Evolutionary conservation across 331 rosid species (phyloP), one percentile per base, ranked within the genome.

Genomic region (Pyrus hybrid): DNA sequence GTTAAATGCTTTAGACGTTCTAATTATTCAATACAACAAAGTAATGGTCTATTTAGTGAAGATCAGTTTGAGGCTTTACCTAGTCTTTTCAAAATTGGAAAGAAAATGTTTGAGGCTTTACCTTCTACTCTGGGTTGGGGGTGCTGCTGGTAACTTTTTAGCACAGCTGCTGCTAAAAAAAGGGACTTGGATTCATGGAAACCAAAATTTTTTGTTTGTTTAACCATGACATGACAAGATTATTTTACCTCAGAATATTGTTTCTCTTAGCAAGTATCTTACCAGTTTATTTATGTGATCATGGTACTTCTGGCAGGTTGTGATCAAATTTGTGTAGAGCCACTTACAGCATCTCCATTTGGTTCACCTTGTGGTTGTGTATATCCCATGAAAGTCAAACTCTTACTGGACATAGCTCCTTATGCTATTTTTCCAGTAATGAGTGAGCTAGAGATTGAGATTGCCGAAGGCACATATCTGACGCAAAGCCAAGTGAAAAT

Each of bases 291-390:
- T 70, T 76, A 57, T 72, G 54, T 47, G 18, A 25, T 28, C 10
- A 56, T 74, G 81, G 16, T 78, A 62, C 5, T 60, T 74, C 62
- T 77, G 65, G 83, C 91, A 88, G 97, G 86, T 68, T 94, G 97
- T 79, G 91, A 80, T 80, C 96, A 87, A 89, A 85, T 79, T 77
- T 94, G 99, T 62, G 72, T 71, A 47, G 97, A 90, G 43, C 99
- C 99, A 5, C 88, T 92, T 67, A 88, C 96, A 70, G 70, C 88
- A 57, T 83, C 99, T 61, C 96, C 97, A 61, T 86, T 86, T 79
- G 96, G 96, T 72, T 88, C 97, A 54, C 97, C 96, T 79, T 94
- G 99, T 86, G 99, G 97, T 13, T 94, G 99, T 79, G 97, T 94
- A 33, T 85, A 85, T 81, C 99, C 99, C 74, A 92, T 94, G 97